Percentiles rank a stretch among this genome's conserved stretches.
Conservation (phyloP, 2,329 filamentous ascomycete species). For the Thielaviopsis euricoi region DNA sequence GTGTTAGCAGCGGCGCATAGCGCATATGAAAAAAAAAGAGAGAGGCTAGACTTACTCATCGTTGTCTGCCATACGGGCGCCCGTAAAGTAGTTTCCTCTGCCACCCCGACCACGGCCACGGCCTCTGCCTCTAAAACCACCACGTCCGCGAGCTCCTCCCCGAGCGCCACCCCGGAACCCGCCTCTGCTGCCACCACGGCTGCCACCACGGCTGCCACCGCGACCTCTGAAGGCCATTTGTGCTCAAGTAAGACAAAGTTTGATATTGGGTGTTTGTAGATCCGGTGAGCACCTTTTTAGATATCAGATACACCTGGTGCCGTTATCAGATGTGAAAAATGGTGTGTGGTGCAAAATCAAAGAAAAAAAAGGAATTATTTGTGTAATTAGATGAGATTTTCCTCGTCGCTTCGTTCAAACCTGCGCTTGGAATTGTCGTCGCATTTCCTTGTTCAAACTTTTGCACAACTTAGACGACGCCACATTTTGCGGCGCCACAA, state of each 20-base stretch:
- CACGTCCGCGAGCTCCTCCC: slow-evolving; percentile 1
- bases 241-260: neutral
- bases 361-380: neutral
- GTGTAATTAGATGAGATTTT: neutral
- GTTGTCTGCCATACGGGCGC: slow-evolving; percentile 27
- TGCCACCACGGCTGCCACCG: slow-evolving; percentile 14
- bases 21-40: neutral
- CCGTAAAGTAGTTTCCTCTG: slow-evolving; percentile 26
- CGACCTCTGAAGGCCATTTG: slow-evolving; percentile 10
- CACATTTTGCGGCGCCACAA: neutral
- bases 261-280: neutral
- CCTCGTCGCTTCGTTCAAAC: neutral
- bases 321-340: too few species aligned
- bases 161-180: slow-evolving; percentile 13
- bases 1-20: neutral
- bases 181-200: slow-evolving; percentile 14
- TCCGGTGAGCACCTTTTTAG: neutral
- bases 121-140: slow-evolving; percentile 19
- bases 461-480: slow-evolving; percentile 3
- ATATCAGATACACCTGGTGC: neutral
- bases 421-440: neutral
- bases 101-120: slow-evolving; percentile 19
- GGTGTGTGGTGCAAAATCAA: too few species aligned
- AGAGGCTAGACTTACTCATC: slow-evolving; percentile 19
- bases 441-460: neutral